These are phyloP conservation scores for Diutina ranongensis DNA, from an alignment of 1,139 yeast genomes.

Conservation along the genomic window DNA sequence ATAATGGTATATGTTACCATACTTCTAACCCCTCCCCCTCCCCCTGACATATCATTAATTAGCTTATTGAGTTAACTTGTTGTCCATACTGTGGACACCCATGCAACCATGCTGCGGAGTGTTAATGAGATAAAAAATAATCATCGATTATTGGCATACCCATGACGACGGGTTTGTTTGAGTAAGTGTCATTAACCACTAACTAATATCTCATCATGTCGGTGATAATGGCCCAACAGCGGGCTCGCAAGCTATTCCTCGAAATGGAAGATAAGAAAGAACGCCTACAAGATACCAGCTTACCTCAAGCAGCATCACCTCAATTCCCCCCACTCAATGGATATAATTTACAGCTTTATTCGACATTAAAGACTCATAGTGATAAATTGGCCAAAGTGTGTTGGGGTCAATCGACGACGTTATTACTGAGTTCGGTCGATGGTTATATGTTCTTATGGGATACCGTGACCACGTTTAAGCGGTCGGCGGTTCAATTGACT, in stretches of 20 bases:
- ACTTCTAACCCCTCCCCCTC: too few species aligned
- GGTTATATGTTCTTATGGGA: slow-evolving; percentile 85
- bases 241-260: slow-evolving; percentile 28
- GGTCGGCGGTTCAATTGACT: slow-evolving; percentile 56
- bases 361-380: slow-evolving; percentile 57
- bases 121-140: too few species aligned
- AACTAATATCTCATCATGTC: too few species aligned
- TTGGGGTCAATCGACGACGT: slow-evolving; percentile 50
- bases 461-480: slow-evolving; percentile 58
- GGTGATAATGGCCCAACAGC: too few species aligned
- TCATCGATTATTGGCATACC: too few species aligned
- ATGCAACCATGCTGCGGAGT: too few species aligned
- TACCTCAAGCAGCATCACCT: slow-evolving; percentile 23
- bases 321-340: slow-evolving; percentile 22
- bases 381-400: slow-evolving; percentile 60
- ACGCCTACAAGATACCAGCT: slow-evolving; percentile 34
- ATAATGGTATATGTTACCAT: too few species aligned
- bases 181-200: too few species aligned
- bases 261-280: slow-evolving; percentile 36
- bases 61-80: too few species aligned
- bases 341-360: slow-evolving; percentile 19
- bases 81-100: too few species aligned
- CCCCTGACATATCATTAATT: too few species aligned
- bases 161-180: too few species aligned
- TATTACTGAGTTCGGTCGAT: slow-evolving; percentile 77